Evolutionary conservation across 2,329 filamentous ascomycete species (phyloP).

Genomic region (Fusarium sp.): DNA sequence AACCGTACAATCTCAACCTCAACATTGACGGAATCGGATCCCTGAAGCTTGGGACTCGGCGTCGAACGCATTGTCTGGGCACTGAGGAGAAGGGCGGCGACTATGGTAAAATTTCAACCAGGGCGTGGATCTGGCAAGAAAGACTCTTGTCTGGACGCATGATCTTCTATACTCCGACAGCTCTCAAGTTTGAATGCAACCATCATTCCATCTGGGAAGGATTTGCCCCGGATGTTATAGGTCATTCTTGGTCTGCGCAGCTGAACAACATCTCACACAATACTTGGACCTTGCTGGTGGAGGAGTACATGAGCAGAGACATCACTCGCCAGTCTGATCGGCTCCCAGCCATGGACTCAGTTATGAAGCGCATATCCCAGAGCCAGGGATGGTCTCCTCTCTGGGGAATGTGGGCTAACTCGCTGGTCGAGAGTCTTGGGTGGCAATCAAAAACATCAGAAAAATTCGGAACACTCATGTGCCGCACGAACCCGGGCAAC

Average conservation of each 20-base stretch:
- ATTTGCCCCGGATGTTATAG: neutral
- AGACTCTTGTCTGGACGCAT: neutral
- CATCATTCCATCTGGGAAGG: neutral
- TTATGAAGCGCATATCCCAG: neutral
- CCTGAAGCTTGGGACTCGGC: neutral
- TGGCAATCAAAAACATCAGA: neutral
- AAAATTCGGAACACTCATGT: neutral
- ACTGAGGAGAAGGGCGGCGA: neutral
- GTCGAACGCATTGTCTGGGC: neutral
- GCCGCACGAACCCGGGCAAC: neutral
- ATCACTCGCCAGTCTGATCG: neutral
- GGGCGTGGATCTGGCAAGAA: slow-evolving; percentile 2
- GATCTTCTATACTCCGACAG: neutral
- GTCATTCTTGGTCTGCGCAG: neutral
- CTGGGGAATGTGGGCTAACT: neutral
- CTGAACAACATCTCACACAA: neutral
- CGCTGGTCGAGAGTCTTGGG: neutral
- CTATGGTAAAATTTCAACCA: neutral
- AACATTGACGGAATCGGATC: neutral
- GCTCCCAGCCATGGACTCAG: neutral
- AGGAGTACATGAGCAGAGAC: neutral
- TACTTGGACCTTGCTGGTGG: neutral
- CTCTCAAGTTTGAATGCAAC: neutral
- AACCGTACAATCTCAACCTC: neutral
- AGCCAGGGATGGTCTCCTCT: neutral